phyloP scores from a whole-genome alignment of 1,284 basidiomycete genomes.

The Cutaneotrichosporon dermatis region DNA sequence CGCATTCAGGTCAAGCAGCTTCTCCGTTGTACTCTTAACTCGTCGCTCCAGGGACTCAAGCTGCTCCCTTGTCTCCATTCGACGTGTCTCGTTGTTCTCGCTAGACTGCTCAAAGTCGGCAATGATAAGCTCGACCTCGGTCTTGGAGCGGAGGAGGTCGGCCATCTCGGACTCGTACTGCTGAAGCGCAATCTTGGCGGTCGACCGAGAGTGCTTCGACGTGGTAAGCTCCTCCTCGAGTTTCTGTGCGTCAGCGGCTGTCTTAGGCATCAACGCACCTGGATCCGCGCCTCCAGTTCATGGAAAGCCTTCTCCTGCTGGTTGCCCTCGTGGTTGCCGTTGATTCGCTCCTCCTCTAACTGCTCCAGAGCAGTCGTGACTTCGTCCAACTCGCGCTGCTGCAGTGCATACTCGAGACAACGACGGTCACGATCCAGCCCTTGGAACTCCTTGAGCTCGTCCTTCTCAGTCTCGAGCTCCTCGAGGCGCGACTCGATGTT shows the following conservation, averaged over 20 bases:
- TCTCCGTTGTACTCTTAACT: slow-evolving; percentile 61
- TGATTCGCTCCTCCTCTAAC: slow-evolving; percentile 63
- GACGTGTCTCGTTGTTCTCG: slow-evolving; percentile 59
- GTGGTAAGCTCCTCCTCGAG: slow-evolving; percentile 71
- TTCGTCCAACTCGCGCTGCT: slow-evolving; percentile 85
- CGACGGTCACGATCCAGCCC: slow-evolving; percentile 90
- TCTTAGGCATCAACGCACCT: slow-evolving; percentile 54
- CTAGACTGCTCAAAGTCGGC: slow-evolving; percentile 69
- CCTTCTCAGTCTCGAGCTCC: slow-evolving; percentile 95
- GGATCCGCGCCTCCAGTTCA: slow-evolving; percentile 73
- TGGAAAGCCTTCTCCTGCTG: slow-evolving; percentile 73
- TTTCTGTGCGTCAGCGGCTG: slow-evolving; percentile 50
- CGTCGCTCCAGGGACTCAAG: slow-evolving; percentile 59
- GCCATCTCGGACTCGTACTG: slow-evolving; percentile 45
- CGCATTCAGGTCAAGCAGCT: slow-evolving; percentile 61
- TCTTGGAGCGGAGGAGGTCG: slow-evolving; percentile 69
- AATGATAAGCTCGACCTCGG: slow-evolving; percentile 78
- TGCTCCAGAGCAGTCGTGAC: slow-evolving; percentile 79
- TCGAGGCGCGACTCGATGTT: slow-evolving; percentile 85
- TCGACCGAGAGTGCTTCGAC: slow-evolving; percentile 65
- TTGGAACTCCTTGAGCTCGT: slow-evolving; percentile 94
- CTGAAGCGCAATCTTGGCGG: slow-evolving; percentile 51
- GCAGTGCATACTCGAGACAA: slow-evolving; percentile 91
- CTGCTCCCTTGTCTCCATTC: slow-evolving; percentile 58
- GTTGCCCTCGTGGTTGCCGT: slow-evolving; percentile 80